Evolutionary conservation across 2,329 filamentous ascomycete species (phyloP).

Genomic region (Colletotrichum agaves): DNA sequence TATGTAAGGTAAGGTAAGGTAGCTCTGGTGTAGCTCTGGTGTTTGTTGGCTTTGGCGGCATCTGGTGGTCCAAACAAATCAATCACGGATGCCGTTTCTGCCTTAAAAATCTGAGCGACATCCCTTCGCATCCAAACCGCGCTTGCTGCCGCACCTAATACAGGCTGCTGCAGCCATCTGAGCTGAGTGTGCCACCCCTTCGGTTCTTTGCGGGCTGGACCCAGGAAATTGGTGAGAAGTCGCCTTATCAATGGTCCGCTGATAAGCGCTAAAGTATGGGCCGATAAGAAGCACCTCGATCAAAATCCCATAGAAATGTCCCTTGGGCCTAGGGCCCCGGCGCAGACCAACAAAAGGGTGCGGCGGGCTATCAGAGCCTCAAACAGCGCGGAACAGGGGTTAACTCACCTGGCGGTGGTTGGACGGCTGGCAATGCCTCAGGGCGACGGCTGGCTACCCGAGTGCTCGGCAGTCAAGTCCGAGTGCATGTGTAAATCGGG

Average conservation of each 20-base stretch:
- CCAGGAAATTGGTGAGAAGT: background rate
- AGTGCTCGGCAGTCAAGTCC: slow-evolving; percentile 22
- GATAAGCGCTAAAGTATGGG: slow-evolving; percentile 20
- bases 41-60: too few relatives aligned
- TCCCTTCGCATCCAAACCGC: background rate
- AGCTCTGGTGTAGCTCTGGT: too few relatives aligned
- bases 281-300: slow-evolving; percentile 14
- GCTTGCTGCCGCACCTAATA: background rate
- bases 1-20: too few relatives aligned
- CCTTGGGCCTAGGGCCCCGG: background rate
- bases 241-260: slow-evolving; percentile 19
- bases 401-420: background rate
- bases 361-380: slow-evolving; percentile 8
- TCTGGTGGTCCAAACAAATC: background rate
- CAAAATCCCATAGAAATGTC: too few relatives aligned
- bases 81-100: background rate
- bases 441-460: slow-evolving; percentile 22
- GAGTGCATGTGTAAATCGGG: background rate
- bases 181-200: background rate
- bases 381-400: background rate
- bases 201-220: slow-evolving; percentile 18
- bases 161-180: background rate
- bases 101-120: background rate
- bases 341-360: background rate
- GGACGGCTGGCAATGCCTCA: slow-evolving; percentile 9